These are phyloP conservation scores for Hysterium pulicare DNA, from an alignment of 2,329 filamentous ascomycete species.

Conservation along the genomic window DNA sequence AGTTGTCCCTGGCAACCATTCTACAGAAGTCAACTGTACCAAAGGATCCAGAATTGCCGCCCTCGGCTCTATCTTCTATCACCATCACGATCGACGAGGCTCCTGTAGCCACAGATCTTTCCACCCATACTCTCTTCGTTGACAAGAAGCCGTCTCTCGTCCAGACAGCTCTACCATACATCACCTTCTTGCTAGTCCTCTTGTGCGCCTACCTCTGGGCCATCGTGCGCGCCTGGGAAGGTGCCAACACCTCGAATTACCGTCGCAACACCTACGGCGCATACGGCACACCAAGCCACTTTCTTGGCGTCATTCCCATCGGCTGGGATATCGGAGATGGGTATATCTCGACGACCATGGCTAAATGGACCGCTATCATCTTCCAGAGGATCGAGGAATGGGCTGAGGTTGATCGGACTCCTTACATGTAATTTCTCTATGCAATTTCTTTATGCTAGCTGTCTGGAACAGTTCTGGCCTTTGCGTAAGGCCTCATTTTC, in stretches of 20 bases:
- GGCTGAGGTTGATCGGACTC: neutral
- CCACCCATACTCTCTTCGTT: neutral
- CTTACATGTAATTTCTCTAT: neutral
- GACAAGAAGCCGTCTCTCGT: neutral
- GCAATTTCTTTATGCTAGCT: no score
- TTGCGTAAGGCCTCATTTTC: no score
- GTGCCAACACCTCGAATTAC: neutral
- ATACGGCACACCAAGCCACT: neutral
- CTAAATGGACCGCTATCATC: neutral
- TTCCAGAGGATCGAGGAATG: neutral
- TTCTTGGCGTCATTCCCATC: slow-evolving; percentile 1
- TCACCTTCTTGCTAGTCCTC: neutral
- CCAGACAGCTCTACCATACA: neutral
- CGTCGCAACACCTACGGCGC: neutral
- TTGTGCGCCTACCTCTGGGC: neutral
- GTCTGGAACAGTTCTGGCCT: no score
- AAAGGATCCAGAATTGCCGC: no score
- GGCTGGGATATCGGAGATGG: neutral
- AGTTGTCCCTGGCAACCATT: no score
- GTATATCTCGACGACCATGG: neutral
- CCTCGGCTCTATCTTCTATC: neutral
- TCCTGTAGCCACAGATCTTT: neutral
- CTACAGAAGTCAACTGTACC: no score
- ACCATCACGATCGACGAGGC: neutral
- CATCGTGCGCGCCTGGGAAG: neutral